Evolutionary conservation across 2,329 filamentous ascomycete genomes (phyloP), one percentile per base, ranked within the genome.

Genomic region (Blastomyces parvus): DNA sequence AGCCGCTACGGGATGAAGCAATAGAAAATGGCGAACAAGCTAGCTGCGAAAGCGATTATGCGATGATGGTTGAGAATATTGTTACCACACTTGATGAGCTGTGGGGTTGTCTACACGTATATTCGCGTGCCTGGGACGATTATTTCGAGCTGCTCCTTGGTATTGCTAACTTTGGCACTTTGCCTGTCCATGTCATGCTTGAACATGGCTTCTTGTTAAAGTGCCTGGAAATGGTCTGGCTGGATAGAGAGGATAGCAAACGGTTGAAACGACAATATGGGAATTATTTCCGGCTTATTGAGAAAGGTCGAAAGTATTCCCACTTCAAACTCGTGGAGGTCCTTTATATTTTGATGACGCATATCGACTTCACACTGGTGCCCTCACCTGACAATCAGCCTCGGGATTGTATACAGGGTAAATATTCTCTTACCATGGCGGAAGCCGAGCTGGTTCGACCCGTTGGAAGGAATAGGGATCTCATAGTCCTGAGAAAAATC

Each of bases 71-170:
- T 55, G 69, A 74, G 57, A 68, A 65, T 50, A 65, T 77, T 36
- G 67, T 86, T 50, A 68, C 70, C 22, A 75, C 84, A 27, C 78
- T 91, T 59, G 76, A 79, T 38, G 73, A 79, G 27, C 73, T 90
- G 3, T 90, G 85, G 83, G 76, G 81, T 2, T 78, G 76, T n/a
- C 85, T 91, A 63, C 85, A 89, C 64, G 74, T 78, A 2, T 79
- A 82, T 56, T 77, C 85, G 36, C 83, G 86, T 63, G 83, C 88
- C 2, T 94, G 90, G 90, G 84, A 86, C 52, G 89, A 93, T 69
- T 87, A 88, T 64, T 93, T 93, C 71, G 82, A 83, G 14, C 81
- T 88, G n/a, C 79, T 92, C 65, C 71, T 83, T n/a, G 78, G 78
- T n/a, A 87, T 92, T 70, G 84, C 85, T 17, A 79, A 78, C 56